Percentiles rank a stretch among this genome's conserved stretches.
phyloP scores from a whole-genome alignment of 345 rosid genomes.

The Dipteronia dyeriana region DNA sequence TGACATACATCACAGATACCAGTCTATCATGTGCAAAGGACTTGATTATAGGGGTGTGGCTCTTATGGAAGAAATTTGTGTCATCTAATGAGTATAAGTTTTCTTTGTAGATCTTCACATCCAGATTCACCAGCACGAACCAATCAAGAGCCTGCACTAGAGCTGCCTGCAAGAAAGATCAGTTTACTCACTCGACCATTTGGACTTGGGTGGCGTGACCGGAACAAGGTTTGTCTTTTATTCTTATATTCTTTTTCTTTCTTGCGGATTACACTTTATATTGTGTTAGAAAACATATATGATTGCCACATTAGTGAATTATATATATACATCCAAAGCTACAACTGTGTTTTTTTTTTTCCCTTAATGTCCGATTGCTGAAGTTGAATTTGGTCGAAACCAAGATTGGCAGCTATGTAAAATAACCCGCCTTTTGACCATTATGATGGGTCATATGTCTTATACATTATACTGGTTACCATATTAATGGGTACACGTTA shows the following conservation, averaged over 20 bases:
- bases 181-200: conserved; percentile 86
- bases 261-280: background rate
- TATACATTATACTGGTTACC: background rate
- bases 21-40: background rate
- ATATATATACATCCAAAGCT: background rate
- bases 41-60: conserved; percentile 1
- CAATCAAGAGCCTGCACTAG: conserved; percentile 65
- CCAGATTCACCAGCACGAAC: conserved; percentile 50
- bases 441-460: background rate
- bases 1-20: background rate
- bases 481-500: background rate
- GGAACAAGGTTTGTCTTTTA: conserved; percentile 66
- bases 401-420: background rate
- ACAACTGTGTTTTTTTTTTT: background rate
- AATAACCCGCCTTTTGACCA: background rate
- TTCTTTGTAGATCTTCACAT: conserved; percentile 50
- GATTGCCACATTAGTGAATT: background rate
- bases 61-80: background rate
- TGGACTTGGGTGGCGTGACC: conserved; percentile 98
- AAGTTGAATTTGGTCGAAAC: background rate
- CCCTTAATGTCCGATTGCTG: background rate
- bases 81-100: conserved; percentile 12
- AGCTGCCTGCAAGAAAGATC: conserved; percentile 70
- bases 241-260: background rate
- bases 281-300: background rate